phyloP scores from a whole-genome alignment of 345 rosid species.

The Mercurialis annua region DNA sequence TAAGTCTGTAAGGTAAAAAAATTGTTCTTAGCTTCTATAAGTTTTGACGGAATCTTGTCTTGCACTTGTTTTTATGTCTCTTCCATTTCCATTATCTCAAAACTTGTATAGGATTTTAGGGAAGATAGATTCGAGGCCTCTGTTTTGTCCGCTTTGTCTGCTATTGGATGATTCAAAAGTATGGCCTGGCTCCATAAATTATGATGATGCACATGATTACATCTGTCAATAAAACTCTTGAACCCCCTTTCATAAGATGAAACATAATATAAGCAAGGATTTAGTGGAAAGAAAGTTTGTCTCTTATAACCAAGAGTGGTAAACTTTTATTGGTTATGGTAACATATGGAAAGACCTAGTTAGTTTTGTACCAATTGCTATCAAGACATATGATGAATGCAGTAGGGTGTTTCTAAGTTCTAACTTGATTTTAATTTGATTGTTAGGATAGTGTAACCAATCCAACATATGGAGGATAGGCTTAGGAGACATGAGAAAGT shows the following conservation, averaged over 20 bases:
- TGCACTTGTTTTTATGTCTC: neutral
- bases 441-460: neutral
- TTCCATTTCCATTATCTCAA: neutral
- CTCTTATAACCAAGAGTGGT: neutral
- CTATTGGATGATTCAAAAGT: neutral
- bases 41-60: neutral
- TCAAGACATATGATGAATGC: neutral
- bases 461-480: neutral
- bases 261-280: neutral
- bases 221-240: neutral
- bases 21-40: neutral
- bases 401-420: neutral
- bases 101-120: neutral
- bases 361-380: neutral
- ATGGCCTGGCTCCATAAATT: neutral
- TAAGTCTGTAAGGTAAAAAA: neutral
- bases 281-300: neutral
- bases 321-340: neutral
- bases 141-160: neutral
- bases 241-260: neutral
- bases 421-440: neutral
- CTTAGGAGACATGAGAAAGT: neutral
- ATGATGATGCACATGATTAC: neutral
- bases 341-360: neutral
- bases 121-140: neutral